Evolutionary conservation across 1,284 basidiomycete species (phyloP).

Genomic region (Cutaneotrichosporon sp.): DNA sequence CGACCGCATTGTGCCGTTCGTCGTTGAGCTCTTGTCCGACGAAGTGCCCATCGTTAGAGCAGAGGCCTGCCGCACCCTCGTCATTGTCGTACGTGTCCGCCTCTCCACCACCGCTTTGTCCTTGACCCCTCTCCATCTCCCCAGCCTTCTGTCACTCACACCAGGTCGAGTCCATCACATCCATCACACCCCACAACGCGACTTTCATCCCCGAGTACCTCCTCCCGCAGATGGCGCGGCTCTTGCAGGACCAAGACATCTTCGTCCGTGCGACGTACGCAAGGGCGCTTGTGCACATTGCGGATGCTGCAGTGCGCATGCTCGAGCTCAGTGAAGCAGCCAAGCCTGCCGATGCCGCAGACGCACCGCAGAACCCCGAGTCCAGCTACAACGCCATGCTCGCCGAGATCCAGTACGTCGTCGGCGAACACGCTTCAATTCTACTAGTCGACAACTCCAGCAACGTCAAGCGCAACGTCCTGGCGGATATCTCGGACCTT

Average conservation of each 20-base stretch:
- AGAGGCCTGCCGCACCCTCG: slow-evolving; percentile 74
- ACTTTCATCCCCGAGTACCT: slow-evolving; percentile 91
- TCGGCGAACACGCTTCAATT: slow-evolving; percentile 84
- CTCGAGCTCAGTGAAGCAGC: slow-evolving; percentile 91
- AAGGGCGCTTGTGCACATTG: slow-evolving; percentile 78
- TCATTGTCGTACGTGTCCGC: slow-evolving; percentile 66
- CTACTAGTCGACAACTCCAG: slow-evolving; percentile 61
- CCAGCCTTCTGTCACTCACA: slow-evolving; percentile 11
- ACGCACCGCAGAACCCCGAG: slow-evolving; percentile 63
- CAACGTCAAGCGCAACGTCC: slow-evolving; percentile 61
- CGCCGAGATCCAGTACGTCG: slow-evolving; percentile 77
- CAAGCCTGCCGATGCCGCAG: slow-evolving; percentile 59
- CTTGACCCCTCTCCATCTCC: neutral
- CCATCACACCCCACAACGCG: slow-evolving; percentile 85
- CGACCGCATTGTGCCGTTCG: slow-evolving; percentile 89
- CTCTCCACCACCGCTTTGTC: neutral
- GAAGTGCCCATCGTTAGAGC: slow-evolving; percentile 77
- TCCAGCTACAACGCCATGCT: slow-evolving; percentile 84
- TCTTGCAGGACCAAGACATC: slow-evolving; percentile 79
- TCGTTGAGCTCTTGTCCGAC: slow-evolving; percentile 85
- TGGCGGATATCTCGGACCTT: slow-evolving; percentile 76
- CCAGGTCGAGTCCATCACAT: slow-evolving; percentile 78
- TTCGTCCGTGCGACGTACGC: slow-evolving; percentile 90
- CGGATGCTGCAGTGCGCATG: slow-evolving; percentile 69
- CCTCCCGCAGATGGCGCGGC: slow-evolving; percentile 80